Conservation (phyloP, 1,284 basidiomycete species). For the Tilletia indica region DNA sequence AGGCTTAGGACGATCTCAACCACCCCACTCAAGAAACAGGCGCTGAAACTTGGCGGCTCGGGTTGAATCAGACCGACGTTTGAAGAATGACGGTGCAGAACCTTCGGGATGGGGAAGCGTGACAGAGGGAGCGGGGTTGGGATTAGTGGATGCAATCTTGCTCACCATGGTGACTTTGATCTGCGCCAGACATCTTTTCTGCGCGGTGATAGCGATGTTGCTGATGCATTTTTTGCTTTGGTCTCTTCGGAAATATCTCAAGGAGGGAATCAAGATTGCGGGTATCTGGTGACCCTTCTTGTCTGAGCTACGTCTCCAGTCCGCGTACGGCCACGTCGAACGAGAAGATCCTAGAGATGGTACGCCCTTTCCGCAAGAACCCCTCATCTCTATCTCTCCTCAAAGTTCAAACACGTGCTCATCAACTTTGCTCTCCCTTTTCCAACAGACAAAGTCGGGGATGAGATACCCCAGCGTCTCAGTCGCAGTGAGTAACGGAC, state of each 20-base stretch:
- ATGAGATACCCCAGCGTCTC: no score
- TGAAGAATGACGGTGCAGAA: slow-evolving; percentile 33
- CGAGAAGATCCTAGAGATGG: background rate
- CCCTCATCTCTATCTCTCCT: no score
- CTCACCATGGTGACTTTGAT: slow-evolving; percentile 32
- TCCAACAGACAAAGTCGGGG: no score
- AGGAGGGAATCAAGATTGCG: slow-evolving; percentile 32
- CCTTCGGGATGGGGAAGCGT: slow-evolving; percentile 24
- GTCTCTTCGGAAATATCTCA: slow-evolving; percentile 31
- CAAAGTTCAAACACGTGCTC: no score
- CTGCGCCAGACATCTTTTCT: background rate
- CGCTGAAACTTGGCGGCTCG: slow-evolving; percentile 46
- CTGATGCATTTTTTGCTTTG: no score
- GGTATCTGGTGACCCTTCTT: slow-evolving; percentile 30
- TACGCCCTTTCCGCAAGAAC: slow-evolving; percentile 1
- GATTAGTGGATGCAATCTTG: slow-evolving; percentile 40
- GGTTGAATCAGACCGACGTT: slow-evolving; percentile 34
- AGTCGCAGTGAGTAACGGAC: no score
- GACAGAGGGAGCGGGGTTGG: slow-evolving; percentile 25
- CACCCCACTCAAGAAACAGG: slow-evolving; percentile 39
- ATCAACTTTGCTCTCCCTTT: no score
- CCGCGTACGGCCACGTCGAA: background rate
- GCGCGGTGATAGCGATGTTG: background rate
- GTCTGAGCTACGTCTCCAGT: slow-evolving; percentile 26
- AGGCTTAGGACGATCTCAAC: slow-evolving; percentile 16